Conservation (phyloP, 371 early-diverging fungal genomes). For the Smittium culicis region DNA sequence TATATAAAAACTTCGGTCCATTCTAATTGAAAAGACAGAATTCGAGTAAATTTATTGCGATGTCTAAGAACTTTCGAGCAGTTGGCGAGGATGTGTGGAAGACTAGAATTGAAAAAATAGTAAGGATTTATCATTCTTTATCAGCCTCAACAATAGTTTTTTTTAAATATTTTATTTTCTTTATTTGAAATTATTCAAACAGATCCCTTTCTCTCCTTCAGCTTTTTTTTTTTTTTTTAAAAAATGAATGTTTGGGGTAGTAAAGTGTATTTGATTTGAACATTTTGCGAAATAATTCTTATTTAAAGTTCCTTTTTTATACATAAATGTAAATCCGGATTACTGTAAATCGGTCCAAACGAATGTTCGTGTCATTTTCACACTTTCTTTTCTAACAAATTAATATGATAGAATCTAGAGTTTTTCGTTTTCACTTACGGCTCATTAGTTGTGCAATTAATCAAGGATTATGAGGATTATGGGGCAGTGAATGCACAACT, state of each 20-base stretch:
- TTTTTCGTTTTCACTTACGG: conserved; percentile 97
- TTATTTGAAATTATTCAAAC: not conserved
- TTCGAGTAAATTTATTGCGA: conserved; percentile 5
- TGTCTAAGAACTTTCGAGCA: conserved; percentile 52
- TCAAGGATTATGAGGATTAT: conserved; percentile 90
- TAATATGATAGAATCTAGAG: conserved; percentile 54
- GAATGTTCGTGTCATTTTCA: not conserved
- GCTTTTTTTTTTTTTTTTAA: not conserved
- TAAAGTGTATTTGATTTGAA: too few relatives aligned
- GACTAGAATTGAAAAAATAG: conserved; percentile 83
- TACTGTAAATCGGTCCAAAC: not conserved
- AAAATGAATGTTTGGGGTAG: too few relatives aligned
- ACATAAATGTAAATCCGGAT: not conserved
- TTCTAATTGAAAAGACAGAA: not conserved
- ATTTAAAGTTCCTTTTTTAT: too few relatives aligned
- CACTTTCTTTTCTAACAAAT: not conserved
- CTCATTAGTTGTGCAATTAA: conserved; percentile 84
- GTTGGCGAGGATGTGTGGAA: conserved; percentile 93
- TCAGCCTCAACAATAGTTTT: not conserved
- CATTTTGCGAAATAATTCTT: too few relatives aligned
- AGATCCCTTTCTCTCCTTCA: conserved; percentile 2
- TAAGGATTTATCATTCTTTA: conserved; percentile 35
- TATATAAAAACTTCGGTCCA: not conserved
- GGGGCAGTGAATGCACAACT: conserved; percentile 85
- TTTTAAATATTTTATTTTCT: not conserved